Evolutionary conservation across 306 rosid species (phyloP), one percentile per base, ranked within the genome.

Genomic region (Malus asiatica): DNA sequence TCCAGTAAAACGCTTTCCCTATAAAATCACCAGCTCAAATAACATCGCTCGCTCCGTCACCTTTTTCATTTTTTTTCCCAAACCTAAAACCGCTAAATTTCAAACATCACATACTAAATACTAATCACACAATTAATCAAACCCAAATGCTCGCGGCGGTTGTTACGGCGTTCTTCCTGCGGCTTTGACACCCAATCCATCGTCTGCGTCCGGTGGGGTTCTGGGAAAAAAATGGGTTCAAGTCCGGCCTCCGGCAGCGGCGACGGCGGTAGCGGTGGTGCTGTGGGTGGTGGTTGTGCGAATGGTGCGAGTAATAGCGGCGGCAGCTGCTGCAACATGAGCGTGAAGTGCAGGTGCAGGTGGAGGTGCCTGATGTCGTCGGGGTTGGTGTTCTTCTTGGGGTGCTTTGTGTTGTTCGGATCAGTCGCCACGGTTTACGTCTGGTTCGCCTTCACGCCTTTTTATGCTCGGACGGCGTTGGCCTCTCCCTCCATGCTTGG

Each of bases 361-460:
- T 85, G 92, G 91, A 76, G 85, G 71, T 66, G 84, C 11, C 48
- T 86, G 23, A 78, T 88, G 19, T 90, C 97, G 2, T 89, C 99
- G 30, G 98, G 93, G 60, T 89, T 84, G 4, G 81, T 87, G 11
- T 96, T 92, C 83, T 88, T 96, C 77, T 84, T 96, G 16, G 97
- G 90, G 3, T 89, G 96, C 77, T 83, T 92, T 27, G 87, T 92
- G 75, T 57, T 96, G 87, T 89, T 89, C 23, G 97, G 96, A 86
- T 90, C 96, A 81, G 76, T 89, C 45, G 98, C 96, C 27, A 81
- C 84, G 45, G 75, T 96, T 29, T 96, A 92, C 62, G 92, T 90
- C 18, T 91, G 98, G 97, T 86, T 96, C 18, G 90, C 87, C 71
- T 93, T 90, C 77, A 70, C 93, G 10, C 99, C 99, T 2, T 29